phyloP scores from a whole-genome alignment of 108 stramenopile genomes.

The Cyclostephanos tholiformis region DNA sequence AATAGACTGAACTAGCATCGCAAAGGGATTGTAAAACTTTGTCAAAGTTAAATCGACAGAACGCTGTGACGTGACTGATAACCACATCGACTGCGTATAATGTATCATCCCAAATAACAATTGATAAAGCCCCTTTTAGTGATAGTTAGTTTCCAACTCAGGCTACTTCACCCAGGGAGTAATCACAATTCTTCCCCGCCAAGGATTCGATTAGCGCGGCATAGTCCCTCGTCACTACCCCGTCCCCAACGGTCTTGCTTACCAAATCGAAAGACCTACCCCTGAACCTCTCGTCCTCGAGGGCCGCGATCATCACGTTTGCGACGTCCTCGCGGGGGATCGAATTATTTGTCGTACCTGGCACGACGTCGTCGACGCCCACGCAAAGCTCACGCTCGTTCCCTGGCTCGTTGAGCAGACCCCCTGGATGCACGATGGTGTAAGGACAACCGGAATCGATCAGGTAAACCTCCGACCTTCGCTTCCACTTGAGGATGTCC shows the following conservation, averaged over 20 bases:
- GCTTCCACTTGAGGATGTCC: conserved; percentile 85
- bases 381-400: conserved; percentile 73
- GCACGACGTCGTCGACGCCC: conserved; percentile 76
- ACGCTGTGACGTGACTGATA: too few relatives aligned
- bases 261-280: conserved; percentile 74
- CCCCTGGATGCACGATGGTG: conserved; percentile 91
- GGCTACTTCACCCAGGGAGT: conserved; percentile 58
- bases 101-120: too few relatives aligned
- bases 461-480: conserved; percentile 72
- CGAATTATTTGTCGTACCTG: conserved; percentile 65
- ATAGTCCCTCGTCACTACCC: conserved; percentile 51
- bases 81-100: too few relatives aligned
- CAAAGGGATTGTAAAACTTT: neutral
- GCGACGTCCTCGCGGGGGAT: conserved; percentile 88
- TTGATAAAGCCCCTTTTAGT: too few relatives aligned
- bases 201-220: conserved; percentile 45
- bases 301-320: conserved; percentile 72
- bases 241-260: conserved; percentile 48
- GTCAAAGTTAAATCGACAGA: too few relatives aligned
- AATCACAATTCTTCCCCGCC: conserved; percentile 70
- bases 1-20: neutral
- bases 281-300: conserved; percentile 45
- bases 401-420: conserved; percentile 76
- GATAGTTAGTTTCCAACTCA: neutral
- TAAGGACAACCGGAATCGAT: conserved; percentile 65